Evolutionary conservation across 2,329 filamentous ascomycete genomes (phyloP), one percentile per base, ranked within the genome.

Genomic region (Clarireedia homoeocarpa): DNA sequence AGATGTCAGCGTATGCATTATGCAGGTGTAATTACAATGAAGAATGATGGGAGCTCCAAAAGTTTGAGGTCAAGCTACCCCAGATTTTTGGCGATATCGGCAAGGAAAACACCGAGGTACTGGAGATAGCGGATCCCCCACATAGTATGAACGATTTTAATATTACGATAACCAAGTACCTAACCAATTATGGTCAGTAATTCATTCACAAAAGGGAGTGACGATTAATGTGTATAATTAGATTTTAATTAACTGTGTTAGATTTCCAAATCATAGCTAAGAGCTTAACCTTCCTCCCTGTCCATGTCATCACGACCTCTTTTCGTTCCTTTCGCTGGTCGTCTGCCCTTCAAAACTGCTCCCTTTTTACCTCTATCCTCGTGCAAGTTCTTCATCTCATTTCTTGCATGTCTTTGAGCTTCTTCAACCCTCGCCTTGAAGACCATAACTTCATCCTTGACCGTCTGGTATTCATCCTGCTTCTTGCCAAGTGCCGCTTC

Each of bases 361-460:
- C 71, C 78, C 67, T 69, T 77, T 34, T 69, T 77, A 9, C 74
- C 77, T 59, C 79, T 80, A 68, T 84, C 82, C 61, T 95, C 89
- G 54, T 88, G 80, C 62, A 91, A 70, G 54, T 82, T 79, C 76
- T 91, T 94, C 85, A 96, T 88, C 72, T 95, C 85, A 55, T 79
- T 82, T 50, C 88, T 82, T 0, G 91, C 88, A 55, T 88, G 78
- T 48, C 89, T 78, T 70, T 96, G 90, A 0, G 91, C 91, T 70
- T 95, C 89, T 56, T 88, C 84, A 0, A 95, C 88, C 2, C 89
- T 78, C 55, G 82, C 76, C 63, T 84, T 84, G 71, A 95, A 86
- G 0, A 91, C 79, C 82, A 95, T 88, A 0, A 91, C 89, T 68
- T 95, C 89, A 17, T 94, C 89, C 73, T 90, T 89, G 48, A 85